Percentiles rank a stretch among this genome's conserved stretches.
Conservation (phyloP, 1,284 basidiomycete genomes). For the Schizophyllum commune region DNA sequence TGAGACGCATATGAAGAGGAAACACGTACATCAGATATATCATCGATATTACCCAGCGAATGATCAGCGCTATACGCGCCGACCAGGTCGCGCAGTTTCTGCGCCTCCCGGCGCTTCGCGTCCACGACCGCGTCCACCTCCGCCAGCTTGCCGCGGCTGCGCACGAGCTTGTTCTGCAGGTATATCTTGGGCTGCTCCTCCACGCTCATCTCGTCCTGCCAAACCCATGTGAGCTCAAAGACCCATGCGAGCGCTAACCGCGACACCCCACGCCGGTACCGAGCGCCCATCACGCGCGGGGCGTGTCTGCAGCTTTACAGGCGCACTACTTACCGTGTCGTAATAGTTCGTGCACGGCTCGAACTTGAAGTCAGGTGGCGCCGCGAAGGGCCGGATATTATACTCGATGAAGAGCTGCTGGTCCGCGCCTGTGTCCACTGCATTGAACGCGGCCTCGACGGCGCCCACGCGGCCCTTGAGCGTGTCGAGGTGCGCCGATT, state of each 20-base stretch:
- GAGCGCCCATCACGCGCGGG: background rate
- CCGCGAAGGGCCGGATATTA: constrained; percentile 57
- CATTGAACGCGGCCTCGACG: constrained; percentile 38
- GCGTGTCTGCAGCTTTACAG: background rate
- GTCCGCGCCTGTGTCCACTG: constrained; percentile 50
- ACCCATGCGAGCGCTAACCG: too few species aligned
- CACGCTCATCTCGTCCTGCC: constrained; percentile 52
- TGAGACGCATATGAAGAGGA: too few species aligned
- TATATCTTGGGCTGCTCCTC: constrained; percentile 66
- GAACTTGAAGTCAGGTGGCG: constrained; percentile 61
- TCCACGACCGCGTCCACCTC: constrained; percentile 53
- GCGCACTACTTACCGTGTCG: constrained; percentile 47
- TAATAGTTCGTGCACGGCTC: constrained; percentile 71
- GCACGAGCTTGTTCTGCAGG: constrained; percentile 68
- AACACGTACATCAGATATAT: constrained; percentile 52
- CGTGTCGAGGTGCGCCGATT: constrained; percentile 48
- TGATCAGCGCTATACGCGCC: constrained; percentile 44
- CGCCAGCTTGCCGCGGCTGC: constrained; percentile 46
- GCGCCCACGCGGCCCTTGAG: constrained; percentile 40
- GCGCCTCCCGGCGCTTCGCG: constrained; percentile 51
- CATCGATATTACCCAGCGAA: constrained; percentile 52
- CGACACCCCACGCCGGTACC: too few species aligned
- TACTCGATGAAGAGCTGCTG: constrained; percentile 65
- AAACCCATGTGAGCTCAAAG: background rate
- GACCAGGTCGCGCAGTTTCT: constrained; percentile 43